Conservation (phyloP, 495 filamentous ascomycete genomes). For the Tuber melanosporum region DNA sequence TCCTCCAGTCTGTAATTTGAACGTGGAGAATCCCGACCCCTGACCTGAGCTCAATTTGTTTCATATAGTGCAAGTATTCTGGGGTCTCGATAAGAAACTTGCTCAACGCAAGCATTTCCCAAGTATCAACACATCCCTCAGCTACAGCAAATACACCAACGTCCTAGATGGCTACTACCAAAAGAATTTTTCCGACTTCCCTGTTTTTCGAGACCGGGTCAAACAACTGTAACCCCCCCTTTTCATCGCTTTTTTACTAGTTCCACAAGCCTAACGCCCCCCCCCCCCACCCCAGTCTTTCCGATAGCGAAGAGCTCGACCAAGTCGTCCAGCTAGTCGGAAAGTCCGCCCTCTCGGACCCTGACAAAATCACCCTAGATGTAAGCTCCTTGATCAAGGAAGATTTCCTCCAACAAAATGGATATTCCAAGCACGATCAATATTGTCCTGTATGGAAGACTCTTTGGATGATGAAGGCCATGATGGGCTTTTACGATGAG, state of each 20-base stretch:
- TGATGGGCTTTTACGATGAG: slow-evolving; percentile 97
- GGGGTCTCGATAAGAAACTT: slow-evolving; percentile 98
- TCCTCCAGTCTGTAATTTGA: background rate
- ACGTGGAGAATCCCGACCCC: background rate
- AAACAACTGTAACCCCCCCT: slow-evolving; percentile 57
- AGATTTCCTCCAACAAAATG: slow-evolving; percentile 98
- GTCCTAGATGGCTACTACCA: slow-evolving; percentile 87
- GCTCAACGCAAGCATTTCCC: slow-evolving; percentile 99
- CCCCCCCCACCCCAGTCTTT: slow-evolving; percentile 47
- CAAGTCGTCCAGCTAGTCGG: slow-evolving; percentile 98
- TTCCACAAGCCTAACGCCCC: background rate
- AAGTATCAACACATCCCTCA: slow-evolving; percentile 90
- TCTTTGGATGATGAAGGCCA: slow-evolving; percentile 99
- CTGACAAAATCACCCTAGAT: slow-evolving; percentile 97
- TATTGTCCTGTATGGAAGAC: slow-evolving; percentile 99
- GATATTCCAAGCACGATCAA: slow-evolving; percentile 97
- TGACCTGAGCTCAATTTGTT: background rate
- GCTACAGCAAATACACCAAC: slow-evolving; percentile 93
- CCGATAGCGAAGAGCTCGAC: slow-evolving; percentile 93
- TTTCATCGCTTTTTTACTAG: background rate
- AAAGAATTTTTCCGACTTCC: slow-evolving; percentile 89
- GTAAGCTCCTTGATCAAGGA: slow-evolving; percentile 90
- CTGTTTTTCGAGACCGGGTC: slow-evolving; percentile 82
- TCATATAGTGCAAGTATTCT: slow-evolving; percentile 81
- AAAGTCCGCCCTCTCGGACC: slow-evolving; percentile 90